These are phyloP conservation scores for Fusarium pilosicola DNA, from an alignment of 2,329 filamentous ascomycete species.

Conservation along the genomic window DNA sequence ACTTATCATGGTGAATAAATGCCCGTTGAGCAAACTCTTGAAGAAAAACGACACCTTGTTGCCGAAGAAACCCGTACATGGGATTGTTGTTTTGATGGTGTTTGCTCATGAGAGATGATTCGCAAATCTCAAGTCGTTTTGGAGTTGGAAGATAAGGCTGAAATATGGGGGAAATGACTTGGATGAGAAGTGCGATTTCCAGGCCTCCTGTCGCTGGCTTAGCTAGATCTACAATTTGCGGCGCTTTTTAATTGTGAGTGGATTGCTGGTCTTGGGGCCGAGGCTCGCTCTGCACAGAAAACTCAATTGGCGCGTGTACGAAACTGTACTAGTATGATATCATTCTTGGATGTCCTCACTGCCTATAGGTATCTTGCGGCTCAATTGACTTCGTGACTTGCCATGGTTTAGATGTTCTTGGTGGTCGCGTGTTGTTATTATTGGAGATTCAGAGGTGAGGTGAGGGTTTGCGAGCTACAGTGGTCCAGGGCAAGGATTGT, in stretches of 20 bases:
- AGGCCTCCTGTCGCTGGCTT: too few relatives aligned
- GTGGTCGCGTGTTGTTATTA: accelerated
- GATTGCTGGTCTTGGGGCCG: too few relatives aligned
- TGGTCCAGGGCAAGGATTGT: too few relatives aligned
- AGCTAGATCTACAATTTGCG: too few relatives aligned
- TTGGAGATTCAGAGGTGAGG: neutral
- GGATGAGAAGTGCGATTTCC: too few relatives aligned
- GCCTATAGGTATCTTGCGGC: accelerated
- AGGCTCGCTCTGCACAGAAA: too few relatives aligned
- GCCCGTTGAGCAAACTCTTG: accelerated
- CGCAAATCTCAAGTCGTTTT: too few relatives aligned
- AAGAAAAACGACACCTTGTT: neutral
- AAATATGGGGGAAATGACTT: accelerated
- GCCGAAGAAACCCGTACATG: neutral
- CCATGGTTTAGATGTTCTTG: too few relatives aligned
- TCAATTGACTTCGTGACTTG: accelerated
- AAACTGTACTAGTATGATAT: too few relatives aligned
- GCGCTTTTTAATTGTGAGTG: too few relatives aligned
- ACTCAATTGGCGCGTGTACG: neutral
- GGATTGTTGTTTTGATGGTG: neutral
- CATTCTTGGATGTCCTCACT: too few relatives aligned
- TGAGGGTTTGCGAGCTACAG: too few relatives aligned
- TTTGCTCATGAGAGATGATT: neutral
- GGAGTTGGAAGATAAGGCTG: accelerated
- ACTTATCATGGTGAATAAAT: neutral